Base-by-base conservation (phyloP, 2,329 filamentous ascomycete species). In the Monosporascus sp. region DNA sequence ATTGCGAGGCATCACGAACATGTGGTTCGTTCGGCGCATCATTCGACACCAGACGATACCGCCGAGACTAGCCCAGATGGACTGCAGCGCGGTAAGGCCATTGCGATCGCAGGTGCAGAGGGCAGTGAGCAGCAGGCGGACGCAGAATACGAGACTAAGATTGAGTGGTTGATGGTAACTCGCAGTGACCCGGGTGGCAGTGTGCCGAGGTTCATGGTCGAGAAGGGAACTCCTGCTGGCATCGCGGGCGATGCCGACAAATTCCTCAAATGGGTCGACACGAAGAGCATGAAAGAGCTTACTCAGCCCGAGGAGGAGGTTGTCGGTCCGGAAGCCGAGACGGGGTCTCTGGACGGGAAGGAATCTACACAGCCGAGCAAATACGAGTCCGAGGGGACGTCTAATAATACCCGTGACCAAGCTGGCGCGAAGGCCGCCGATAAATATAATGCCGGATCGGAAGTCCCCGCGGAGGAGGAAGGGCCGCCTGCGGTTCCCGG, bases 111-210 rank as follows among this genome's bases (percentile, higher is more conserved):
- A 57, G 69, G 72, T 40, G 62, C 70, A 11, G 70, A 56, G 3
- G 58, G 51, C n/a, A 27, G 24, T 4, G 53, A 53, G 2, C 56
- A 54, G 1, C 60, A 58, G 2, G 60, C 64, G 2, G 63, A 64
- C 14, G 65, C 70, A 9, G 65, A 72, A 5, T 66, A 60, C 1
- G 66, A 73, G n/a, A 74, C 70, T 27, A 70, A 75, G 26, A 68
- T 96, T 2, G 91, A 96, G 69, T 96, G 91, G 91, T 81, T 94
- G 56, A 96, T 96, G 91, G 84, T 96, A 19, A 96, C 91, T 1
- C 80, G 91, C 48, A 93, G 88, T 67, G 91, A 96, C 62, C 91
- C 91, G 3, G 91, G 91, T 11, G 91, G 91, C 50, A 93, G 85
- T 55, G 91, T 96, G 19, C 91, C 91, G 1, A 81, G 89, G 16